Evolutionary conservation across 768 basidiomycete species (phyloP).

Genomic region (Phlebiopsis gigantea): DNA sequence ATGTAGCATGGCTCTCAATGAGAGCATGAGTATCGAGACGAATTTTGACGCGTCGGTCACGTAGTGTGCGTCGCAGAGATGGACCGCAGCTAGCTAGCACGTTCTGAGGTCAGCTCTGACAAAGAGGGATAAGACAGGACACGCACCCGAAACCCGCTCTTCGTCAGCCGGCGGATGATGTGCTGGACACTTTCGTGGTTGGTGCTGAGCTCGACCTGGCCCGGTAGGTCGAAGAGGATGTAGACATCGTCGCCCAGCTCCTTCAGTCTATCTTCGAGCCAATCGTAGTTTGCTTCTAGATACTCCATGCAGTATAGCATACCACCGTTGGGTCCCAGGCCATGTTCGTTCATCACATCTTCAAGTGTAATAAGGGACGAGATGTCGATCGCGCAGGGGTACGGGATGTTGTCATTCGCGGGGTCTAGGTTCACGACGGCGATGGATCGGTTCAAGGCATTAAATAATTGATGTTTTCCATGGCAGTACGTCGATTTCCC

Average conservation of each 20-base stretch:
- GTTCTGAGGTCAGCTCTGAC: too few relatives aligned
- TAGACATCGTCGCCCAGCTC: constrained; percentile 73
- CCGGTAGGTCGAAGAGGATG: constrained; percentile 93
- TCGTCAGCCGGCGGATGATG: constrained; percentile 61
- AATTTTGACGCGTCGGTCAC: constrained; percentile 92
- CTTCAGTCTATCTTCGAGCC: constrained; percentile 65
- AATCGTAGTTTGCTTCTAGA: constrained; percentile 92
- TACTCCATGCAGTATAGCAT: constrained; percentile 98
- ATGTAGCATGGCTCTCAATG: constrained; percentile 96
- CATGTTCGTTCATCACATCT: constrained; percentile 81
- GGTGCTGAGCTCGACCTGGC: constrained; percentile 96
- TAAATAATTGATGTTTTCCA: constrained; percentile 85
- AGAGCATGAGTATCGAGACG: constrained; percentile 85
- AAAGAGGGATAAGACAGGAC: background rate
- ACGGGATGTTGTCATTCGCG: constrained; percentile 84
- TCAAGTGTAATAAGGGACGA: constrained; percentile 77
- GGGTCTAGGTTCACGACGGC: constrained; percentile 95
- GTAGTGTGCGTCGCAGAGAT: constrained; percentile 95
- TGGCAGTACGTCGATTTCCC: constrained; percentile 88
- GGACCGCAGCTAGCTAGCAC: constrained; percentile 81
- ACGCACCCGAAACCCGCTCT: constrained; percentile 81
- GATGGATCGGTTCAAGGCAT: constrained; percentile 80
- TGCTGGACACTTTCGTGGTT: constrained; percentile 91
- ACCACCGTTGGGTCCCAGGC: constrained; percentile 93
- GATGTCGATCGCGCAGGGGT: constrained; percentile 87